phyloP scores from a whole-genome alignment of 768 basidiomycete genomes.

The Boletellus emodensis region DNA sequence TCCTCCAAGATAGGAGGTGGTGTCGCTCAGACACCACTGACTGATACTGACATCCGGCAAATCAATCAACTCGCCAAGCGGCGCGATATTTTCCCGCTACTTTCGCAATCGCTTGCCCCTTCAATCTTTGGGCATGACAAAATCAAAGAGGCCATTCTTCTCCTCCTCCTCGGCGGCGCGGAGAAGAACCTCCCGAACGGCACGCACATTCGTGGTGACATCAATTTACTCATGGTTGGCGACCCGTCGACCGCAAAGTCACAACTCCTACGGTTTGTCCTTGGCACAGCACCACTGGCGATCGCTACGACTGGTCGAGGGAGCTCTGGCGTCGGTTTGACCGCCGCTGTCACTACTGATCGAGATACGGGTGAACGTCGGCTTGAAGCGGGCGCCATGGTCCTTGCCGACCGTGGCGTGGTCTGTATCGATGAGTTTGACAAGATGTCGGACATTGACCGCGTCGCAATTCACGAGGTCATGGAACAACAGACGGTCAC shows the following conservation, averaged over 20 bases:
- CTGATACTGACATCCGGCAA: constrained; percentile 89
- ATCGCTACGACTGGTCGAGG: constrained; percentile 98
- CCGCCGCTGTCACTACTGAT: constrained; percentile 97
- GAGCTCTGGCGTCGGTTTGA: constrained; percentile 97
- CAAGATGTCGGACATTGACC: constrained; percentile 99
- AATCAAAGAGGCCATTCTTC: constrained; percentile 90
- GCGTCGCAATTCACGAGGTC: constrained; percentile 99
- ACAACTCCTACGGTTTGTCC: constrained; percentile 92
- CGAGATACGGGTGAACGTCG: constrained; percentile 96
- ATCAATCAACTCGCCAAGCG: constrained; percentile 94
- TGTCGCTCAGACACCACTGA: constrained; percentile 87
- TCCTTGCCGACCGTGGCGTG: constrained; percentile 96
- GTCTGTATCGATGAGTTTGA: constrained; percentile 99
- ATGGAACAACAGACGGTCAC: constrained; percentile 99
- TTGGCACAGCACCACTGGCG: constrained; percentile 92
- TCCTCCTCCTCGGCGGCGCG: constrained; percentile 91
- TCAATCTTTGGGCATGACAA: constrained; percentile 96
- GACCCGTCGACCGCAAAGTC: constrained; percentile 99
- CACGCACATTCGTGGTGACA: constrained; percentile 98
- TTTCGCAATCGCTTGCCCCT: constrained; percentile 93
- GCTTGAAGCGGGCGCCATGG: constrained; percentile 99
- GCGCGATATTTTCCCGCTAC: constrained; percentile 78
- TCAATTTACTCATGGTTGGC: constrained; percentile 99
- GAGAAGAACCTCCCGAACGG: constrained; percentile 98
- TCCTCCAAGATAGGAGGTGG: constrained; percentile 95